These are phyloP conservation scores for Pleodorina starrii DNA, from an alignment of 139 green algal genomes.

Conservation along the genomic window DNA sequence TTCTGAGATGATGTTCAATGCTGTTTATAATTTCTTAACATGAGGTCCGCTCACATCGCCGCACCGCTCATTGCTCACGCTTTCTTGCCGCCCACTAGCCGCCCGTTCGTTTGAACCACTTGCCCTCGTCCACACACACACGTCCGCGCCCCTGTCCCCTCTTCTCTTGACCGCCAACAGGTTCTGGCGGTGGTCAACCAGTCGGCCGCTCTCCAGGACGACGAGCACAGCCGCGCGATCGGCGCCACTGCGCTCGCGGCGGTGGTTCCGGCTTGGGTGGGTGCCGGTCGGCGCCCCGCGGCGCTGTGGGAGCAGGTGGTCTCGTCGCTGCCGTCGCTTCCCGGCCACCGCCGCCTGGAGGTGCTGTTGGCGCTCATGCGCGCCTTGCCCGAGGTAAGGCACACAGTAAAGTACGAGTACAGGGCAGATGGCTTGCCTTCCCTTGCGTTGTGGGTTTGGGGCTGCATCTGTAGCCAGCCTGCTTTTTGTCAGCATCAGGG, in stretches of 20 bases:
- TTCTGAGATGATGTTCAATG: conserved; percentile 61
- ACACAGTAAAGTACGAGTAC: too few relatives aligned
- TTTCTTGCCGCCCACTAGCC: too few relatives aligned
- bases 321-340: conserved; percentile 62
- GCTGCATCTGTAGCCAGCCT: too few relatives aligned
- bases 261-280: conserved; percentile 72
- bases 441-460: too few relatives aligned
- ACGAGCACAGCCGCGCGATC: conserved; percentile 68
- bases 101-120: too few relatives aligned
- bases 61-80: too few relatives aligned
- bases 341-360: conserved; percentile 54
- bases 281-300: conserved; percentile 37
- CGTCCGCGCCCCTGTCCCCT: too few relatives aligned
- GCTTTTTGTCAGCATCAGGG: too few relatives aligned
- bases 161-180: too few relatives aligned
- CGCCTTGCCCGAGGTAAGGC: conserved; percentile 68
- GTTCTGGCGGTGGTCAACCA: conserved; percentile 71
- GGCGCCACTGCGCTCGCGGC: conserved; percentile 58
- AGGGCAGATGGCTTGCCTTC: too few relatives aligned
- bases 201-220: conserved; percentile 62
- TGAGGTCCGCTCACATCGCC: conserved; percentile 54
- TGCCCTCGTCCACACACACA: too few relatives aligned
- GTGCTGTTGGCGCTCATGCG: conserved; percentile 68
- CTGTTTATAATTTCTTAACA: conserved; percentile 57
- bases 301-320: conserved; percentile 64